These are phyloP conservation scores for Pseudocercospora macadamiae DNA, from an alignment of 2,329 filamentous ascomycete species.

Conservation along the genomic window DNA sequence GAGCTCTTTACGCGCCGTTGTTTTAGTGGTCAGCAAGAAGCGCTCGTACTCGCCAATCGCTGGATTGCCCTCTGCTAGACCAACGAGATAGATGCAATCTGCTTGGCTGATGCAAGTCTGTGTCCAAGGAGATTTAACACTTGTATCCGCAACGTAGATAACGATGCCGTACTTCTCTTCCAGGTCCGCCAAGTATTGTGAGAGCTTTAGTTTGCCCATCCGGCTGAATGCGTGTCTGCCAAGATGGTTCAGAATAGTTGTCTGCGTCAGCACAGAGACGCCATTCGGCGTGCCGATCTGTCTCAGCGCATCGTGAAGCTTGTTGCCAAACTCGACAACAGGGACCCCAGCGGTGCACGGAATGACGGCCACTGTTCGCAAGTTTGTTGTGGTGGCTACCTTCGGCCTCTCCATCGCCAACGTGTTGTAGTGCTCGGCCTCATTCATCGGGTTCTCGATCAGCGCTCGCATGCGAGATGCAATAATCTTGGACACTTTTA, in stretches of 20 bases:
- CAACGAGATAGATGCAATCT: slow-evolving; percentile 92
- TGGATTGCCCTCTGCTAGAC: slow-evolving; percentile 84
- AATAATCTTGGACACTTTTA: slow-evolving; percentile 98
- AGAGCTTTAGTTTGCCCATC: slow-evolving; percentile 94
- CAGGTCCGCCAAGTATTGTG: slow-evolving; percentile 92
- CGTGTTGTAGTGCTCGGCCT: slow-evolving; percentile 46
- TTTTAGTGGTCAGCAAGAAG: slow-evolving; percentile 95
- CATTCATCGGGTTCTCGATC: slow-evolving; percentile 74
- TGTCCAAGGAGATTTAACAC: slow-evolving; percentile 96
- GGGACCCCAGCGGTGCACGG: slow-evolving; percentile 90
- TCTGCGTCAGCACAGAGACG: slow-evolving; percentile 82
- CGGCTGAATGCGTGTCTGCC: slow-evolving; percentile 95
- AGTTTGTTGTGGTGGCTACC: slow-evolving; percentile 83
- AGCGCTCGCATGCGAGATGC: slow-evolving; percentile 90
- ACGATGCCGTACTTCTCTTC: slow-evolving; percentile 97
- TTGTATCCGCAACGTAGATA: slow-evolving; percentile 94
- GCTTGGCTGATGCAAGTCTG: slow-evolving; percentile 97
- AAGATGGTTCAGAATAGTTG: slow-evolving; percentile 89
- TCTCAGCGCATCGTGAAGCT: slow-evolving; percentile 80
- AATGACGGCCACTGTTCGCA: slow-evolving; percentile 88
- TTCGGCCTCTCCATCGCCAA: slow-evolving; percentile 60
- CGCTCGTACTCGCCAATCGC: slow-evolving; percentile 95
- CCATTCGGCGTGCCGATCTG: slow-evolving; percentile 90
- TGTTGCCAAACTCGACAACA: slow-evolving; percentile 91
- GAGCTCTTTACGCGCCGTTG: slow-evolving; percentile 89